Base-by-base conservation (phyloP, 2,329 filamentous ascomycete species). In the Penicillium sp. region DNA sequence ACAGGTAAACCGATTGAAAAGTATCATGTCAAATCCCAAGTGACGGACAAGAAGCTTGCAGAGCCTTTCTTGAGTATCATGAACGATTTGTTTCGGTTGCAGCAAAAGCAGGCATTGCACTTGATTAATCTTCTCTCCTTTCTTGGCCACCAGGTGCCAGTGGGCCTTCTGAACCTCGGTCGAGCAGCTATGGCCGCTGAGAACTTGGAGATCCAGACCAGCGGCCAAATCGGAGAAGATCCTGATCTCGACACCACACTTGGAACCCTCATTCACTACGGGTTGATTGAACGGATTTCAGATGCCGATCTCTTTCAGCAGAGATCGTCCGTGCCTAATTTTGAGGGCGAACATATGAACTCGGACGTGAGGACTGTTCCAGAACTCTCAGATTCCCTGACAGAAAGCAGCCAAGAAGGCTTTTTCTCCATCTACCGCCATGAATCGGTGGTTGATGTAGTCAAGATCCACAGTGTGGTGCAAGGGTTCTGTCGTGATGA, bases 111-210 rank as follows among this genome's bases (percentile, higher is more conserved):
- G 53, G 86, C 87, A 0, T 71, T 87, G 48, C 88, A 88, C 64
- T 70, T 90, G 36, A 84, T 90, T 60, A 83, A 83, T 23, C 72
- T 90, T 13, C 71, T 90, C 15, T 83, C 83, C 1, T 89, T 89
- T 65, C 85, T 87, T 53, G 83, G 84, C 40, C 84, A 85, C 54
- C 80, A 85, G 55, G 78, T 89, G 5, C 87, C 87, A 0, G 84
- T 89, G 23, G 86, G 86, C 54, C 83, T 90, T 78, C 74, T 90
- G 13, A 76, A 75, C 31, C 75, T 88, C 16, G 86, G 86, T 70
- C 67, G 65, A 39, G 65, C 65, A 16, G 69, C 68, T 7, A 66
- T 78, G 53, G 62, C 70, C 4, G 59, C 60, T 3, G 68, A 66
- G 55, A 69, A 73, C 31, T 62, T 74, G n/a, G 65, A 73, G 21